phyloP scores from a whole-genome alignment of 129 eudicot genomes.

The Logfia minima region DNA sequence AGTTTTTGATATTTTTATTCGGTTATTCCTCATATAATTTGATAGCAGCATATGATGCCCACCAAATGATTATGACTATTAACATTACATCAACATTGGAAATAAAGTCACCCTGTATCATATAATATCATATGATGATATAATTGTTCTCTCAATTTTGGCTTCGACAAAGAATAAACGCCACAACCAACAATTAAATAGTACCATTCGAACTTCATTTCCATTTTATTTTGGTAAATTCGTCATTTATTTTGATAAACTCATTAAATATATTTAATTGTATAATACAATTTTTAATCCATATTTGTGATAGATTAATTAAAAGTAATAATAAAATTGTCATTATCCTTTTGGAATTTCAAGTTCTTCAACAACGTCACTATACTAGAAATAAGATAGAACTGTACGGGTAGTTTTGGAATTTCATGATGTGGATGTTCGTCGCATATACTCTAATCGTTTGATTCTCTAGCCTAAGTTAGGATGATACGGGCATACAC shows the following conservation, averaged over 20 bases:
- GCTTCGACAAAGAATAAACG: background rate
- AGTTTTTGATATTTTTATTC: background rate
- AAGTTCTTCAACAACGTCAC: background rate
- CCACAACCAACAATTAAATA: background rate
- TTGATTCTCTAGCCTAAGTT: no score
- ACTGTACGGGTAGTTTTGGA: no score
- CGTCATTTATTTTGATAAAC: no score
- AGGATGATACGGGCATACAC: no score
- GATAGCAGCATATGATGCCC: conserved; percentile 35
- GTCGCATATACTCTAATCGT: no score
- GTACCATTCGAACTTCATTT: conserved; percentile 11
- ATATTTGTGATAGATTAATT: no score
- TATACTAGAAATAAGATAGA: background rate
- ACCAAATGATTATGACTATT: conserved; percentile 16
- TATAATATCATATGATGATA: no score
- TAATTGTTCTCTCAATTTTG: background rate
- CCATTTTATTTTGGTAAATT: background rate
- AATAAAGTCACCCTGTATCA: background rate
- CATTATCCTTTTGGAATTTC: background rate
- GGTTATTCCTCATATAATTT: conserved; percentile 12
- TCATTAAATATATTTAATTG: no score
- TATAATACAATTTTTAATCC: no score
- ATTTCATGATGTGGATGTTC: no score
- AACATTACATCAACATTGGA: conserved; percentile 18
- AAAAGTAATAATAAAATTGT: no score